Conservation (phyloP, 495 filamentous ascomycete species). For the Zalerion maritima region DNA sequence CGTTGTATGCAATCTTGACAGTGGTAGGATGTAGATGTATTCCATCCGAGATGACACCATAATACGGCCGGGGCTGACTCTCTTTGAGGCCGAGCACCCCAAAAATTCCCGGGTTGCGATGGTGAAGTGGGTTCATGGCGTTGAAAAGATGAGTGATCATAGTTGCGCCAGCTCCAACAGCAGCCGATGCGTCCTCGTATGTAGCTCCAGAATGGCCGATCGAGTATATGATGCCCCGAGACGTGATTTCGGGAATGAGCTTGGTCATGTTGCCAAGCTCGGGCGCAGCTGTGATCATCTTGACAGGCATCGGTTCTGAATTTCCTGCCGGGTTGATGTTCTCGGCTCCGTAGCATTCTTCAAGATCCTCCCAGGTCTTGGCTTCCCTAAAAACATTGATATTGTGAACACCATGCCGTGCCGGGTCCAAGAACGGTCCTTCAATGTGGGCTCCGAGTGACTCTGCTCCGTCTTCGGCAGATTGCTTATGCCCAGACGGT, state of each 20-base stretch:
- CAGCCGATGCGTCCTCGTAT: conserved; percentile 54
- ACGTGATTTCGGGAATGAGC: conserved; percentile 44
- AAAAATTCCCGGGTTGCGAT: conserved; percentile 74
- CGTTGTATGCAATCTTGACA: conserved; percentile 46
- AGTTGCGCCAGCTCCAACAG: conserved; percentile 53
- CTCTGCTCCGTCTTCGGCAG: conserved; percentile 50
- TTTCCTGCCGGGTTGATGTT: conserved; percentile 36
- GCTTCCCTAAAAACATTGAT: conserved; percentile 43
- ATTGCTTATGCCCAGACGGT: conserved; percentile 41
- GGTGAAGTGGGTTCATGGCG: conserved; percentile 73
- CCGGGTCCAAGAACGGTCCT: conserved; percentile 63
- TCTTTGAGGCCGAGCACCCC: conserved; percentile 47
- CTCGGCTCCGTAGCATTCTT: conserved; percentile 50
- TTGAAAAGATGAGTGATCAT: conserved; percentile 90
- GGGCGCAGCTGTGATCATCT: conserved; percentile 68
- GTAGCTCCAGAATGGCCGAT: conserved; percentile 75
- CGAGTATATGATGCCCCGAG: conserved; percentile 49
- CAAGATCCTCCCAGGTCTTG: conserved; percentile 39
- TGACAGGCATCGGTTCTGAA: conserved; percentile 39
- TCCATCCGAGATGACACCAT: conserved; percentile 52
- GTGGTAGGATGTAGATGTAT: conserved; percentile 51
- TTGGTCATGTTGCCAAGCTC: conserved; percentile 51
- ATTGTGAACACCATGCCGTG: conserved; percentile 62
- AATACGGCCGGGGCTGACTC: conserved; percentile 37
- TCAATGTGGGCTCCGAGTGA: conserved; percentile 75